phyloP scores from a whole-genome alignment of 1,284 basidiomycete genomes.

The Rhizopogon hawkerae region DNA sequence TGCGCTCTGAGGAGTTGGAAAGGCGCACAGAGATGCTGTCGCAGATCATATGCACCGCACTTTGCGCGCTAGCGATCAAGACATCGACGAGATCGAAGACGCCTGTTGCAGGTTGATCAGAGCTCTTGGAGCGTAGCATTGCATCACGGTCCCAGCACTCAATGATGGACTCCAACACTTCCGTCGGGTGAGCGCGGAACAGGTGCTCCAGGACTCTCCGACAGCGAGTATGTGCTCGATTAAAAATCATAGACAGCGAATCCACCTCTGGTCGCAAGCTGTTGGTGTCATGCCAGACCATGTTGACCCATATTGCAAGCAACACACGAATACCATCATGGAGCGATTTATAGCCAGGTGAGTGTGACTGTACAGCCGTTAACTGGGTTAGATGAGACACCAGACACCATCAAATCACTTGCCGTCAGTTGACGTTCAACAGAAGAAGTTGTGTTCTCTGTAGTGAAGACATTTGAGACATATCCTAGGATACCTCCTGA shows the following conservation, averaged over 20 bases:
- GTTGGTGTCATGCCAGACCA: conserved; percentile 40
- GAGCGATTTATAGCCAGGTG: conserved; percentile 62
- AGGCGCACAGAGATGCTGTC: conserved; percentile 66
- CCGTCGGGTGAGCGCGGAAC: conserved; percentile 71
- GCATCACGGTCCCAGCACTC: conserved; percentile 67
- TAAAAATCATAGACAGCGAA: conserved; percentile 56
- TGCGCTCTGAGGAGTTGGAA: conserved; percentile 45
- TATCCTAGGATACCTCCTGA: conserved; percentile 67
- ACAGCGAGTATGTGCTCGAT: conserved; percentile 57
- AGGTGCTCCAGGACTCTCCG: conserved; percentile 79
- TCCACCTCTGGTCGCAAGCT: conserved; percentile 53
- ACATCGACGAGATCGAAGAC: conserved; percentile 81
- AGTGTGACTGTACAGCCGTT: conserved; percentile 41
- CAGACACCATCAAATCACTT: conserved; percentile 18
- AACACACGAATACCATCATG: conserved; percentile 65
- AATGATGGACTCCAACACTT: conserved; percentile 76
- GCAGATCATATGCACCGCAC: conserved; percentile 83
- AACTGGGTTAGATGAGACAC: conserved; percentile 2
- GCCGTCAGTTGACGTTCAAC: conserved; percentile 54
- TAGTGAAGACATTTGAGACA: conserved; percentile 72
- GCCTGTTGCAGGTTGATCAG: conserved; percentile 36
- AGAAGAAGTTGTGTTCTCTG: conserved; percentile 39
- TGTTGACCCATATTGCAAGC: conserved; percentile 62
- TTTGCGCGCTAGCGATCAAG: conserved; percentile 80
- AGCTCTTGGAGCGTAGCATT: conserved; percentile 36